phyloP scores from a whole-genome alignment of 2,329 filamentous ascomycete genomes.

The Pseudofabraea citricarpa region DNA sequence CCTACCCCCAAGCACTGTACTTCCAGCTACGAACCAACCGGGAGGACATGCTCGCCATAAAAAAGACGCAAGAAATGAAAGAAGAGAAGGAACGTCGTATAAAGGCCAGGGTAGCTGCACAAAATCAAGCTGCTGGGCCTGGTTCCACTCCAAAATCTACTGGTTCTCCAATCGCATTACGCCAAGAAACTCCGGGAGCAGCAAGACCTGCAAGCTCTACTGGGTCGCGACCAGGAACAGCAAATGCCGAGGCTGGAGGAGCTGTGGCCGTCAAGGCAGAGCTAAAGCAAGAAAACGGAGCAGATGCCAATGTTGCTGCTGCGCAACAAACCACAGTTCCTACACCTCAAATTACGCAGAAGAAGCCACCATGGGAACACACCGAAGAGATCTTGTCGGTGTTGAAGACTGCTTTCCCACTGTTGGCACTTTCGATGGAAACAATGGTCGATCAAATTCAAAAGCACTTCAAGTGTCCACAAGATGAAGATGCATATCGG shows the following conservation, averaged over 20 bases:
- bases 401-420: conserved; percentile 93
- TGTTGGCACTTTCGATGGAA: conserved; percentile 96
- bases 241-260: conserved; percentile 34
- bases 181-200: conserved; percentile 19
- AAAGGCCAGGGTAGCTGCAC: conserved; percentile 34
- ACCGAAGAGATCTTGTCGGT: conserved; percentile 94
- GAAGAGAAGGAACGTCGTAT: conserved; percentile 41
- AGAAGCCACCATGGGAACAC: conserved; percentile 91
- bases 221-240: conserved; percentile 35
- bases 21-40: conserved; percentile 90
- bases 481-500: conserved; percentile 95
- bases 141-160: conserved; percentile 22
- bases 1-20: conserved; percentile 92
- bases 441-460: conserved; percentile 99
- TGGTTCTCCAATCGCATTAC: conserved; percentile 23
- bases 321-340: conserved; percentile 33
- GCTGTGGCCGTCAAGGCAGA: conserved; percentile 21
- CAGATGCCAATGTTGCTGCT: conserved; percentile 18
- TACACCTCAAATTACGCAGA: conserved; percentile 20
- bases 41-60: conserved; percentile 89
- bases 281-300: conserved; percentile 19
- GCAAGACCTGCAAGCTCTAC: conserved; percentile 18
- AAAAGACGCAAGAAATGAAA: conserved; percentile 79
- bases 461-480: conserved; percentile 98
- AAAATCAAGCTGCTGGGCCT: conserved; percentile 11